phyloP scores from a whole-genome alignment of 768 basidiomycete species.

The Lactarius akahatsu region DNA sequence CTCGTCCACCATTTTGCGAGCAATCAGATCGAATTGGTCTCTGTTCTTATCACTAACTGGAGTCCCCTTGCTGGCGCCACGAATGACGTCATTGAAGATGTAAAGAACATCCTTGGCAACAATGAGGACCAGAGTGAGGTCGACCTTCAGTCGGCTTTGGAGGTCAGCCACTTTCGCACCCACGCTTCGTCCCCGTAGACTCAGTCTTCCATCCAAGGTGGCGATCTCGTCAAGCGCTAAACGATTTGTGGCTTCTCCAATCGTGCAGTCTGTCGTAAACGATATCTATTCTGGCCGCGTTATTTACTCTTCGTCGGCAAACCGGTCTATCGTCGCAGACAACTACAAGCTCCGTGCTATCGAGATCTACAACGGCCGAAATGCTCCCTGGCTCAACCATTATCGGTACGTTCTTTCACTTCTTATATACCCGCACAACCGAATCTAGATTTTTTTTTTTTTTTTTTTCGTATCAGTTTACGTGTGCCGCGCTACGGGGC shows the following conservation, averaged over 20 bases:
- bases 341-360: slow-evolving; percentile 82
- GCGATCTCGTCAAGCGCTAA: slow-evolving; percentile 87
- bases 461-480: slow-evolving; percentile 44
- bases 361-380: slow-evolving; percentile 65
- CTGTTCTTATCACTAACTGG: slow-evolving; percentile 80
- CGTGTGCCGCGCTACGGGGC: slow-evolving; percentile 81
- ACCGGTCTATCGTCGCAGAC: slow-evolving; percentile 80
- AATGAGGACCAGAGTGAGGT: slow-evolving; percentile 57
- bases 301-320: slow-evolving; percentile 53
- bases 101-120: slow-evolving; percentile 57
- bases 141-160: slow-evolving; percentile 78
- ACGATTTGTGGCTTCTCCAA: slow-evolving; percentile 74
- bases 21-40: slow-evolving; percentile 72
- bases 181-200: background rate
- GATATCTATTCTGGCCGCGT: slow-evolving; percentile 85
- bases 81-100: slow-evolving; percentile 60
- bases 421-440: background rate
- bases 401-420: slow-evolving; percentile 55
- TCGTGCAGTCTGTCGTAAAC: slow-evolving; percentile 84
- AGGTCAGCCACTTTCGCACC: slow-evolving; percentile 50
- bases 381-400: slow-evolving; percentile 77
- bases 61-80: slow-evolving; percentile 81
- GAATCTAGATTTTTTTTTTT: background rate
- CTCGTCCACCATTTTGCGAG: slow-evolving; percentile 72
- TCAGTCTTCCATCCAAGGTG: slow-evolving; percentile 51